Conservation (phyloP, 306 rosid genomes). For the Vigna reflexopilosa region DNA sequence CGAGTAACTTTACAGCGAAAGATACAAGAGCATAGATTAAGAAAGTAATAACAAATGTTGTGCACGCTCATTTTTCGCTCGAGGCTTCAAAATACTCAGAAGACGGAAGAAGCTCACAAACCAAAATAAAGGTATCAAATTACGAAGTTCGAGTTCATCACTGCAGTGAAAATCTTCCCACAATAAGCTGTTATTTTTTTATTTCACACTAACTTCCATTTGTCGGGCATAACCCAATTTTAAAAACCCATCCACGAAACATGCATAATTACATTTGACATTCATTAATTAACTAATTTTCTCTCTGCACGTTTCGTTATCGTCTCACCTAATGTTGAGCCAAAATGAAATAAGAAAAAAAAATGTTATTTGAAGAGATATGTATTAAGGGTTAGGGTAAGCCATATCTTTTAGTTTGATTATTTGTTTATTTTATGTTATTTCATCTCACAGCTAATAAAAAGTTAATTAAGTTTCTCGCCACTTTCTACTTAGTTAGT, state of each 20-base stretch:
- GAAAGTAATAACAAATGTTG: conserved; percentile 40
- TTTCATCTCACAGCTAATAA: neutral
- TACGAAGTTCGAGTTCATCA: conserved; percentile 34
- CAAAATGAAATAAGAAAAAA: no score
- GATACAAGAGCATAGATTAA: conserved; percentile 44
- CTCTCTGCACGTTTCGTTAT: conserved; percentile 22
- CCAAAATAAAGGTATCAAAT: conserved; percentile 1
- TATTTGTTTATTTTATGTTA: no score
- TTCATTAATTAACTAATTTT: conserved; percentile 14
- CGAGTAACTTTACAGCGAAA: conserved; percentile 33
- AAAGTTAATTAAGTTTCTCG: no score
- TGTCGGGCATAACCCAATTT: conserved; percentile 48
- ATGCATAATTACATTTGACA: conserved; percentile 44
- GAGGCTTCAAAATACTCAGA: conserved; percentile 36
- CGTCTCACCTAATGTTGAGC: no score
- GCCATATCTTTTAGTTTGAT: no score
- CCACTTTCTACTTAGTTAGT: no score
- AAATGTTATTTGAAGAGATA: no score
- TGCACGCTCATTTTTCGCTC: conserved; percentile 34
- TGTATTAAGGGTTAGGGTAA: no score
- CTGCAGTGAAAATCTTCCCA: conserved; percentile 43
- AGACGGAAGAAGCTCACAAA: conserved; percentile 45
- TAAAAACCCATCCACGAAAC: conserved; percentile 51
- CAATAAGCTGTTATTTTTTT: conserved; percentile 31
- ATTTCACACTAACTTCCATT: conserved; percentile 56